Conservation (phyloP, 2,329 filamentous ascomycete species). For the Pseudogymnoascus sp. region DNA sequence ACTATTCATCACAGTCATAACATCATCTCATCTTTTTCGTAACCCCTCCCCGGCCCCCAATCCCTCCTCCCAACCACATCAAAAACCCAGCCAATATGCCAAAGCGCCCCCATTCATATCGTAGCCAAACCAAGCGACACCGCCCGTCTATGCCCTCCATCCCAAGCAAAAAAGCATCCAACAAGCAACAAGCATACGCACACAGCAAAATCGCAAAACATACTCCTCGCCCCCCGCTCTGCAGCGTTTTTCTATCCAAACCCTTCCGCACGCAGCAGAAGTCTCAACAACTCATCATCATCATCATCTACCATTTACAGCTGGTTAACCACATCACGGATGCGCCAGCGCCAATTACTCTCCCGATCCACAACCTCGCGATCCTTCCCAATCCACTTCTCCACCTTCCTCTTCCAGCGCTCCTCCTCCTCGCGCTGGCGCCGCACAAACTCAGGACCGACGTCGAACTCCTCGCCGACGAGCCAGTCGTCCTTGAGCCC, state of each 20-base stretch:
- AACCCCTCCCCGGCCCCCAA: background rate
- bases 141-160: background rate
- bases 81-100: background rate
- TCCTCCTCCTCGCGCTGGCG: slow-evolving; percentile 88
- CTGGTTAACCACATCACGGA: slow-evolving; percentile 46
- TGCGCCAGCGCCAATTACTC: slow-evolving; percentile 69
- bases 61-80: background rate
- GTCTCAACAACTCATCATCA: background rate
- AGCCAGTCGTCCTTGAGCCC: slow-evolving; percentile 65
- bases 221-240: background rate
- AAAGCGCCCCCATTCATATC: background rate
- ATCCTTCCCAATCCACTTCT: slow-evolving; percentile 67
- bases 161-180: background rate
- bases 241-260: background rate
- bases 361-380: slow-evolving; percentile 38
- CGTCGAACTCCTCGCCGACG: slow-evolving; percentile 93
- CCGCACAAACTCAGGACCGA: slow-evolving; percentile 86
- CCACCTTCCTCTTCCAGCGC: slow-evolving; percentile 80
- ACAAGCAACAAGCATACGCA: background rate
- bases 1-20: slow-evolving; percentile 6
- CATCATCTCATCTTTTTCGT: slow-evolving; percentile 6
- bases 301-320: background rate
- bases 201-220: background rate
- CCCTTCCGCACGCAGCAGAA: background rate
- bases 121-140: background rate